phyloP scores from a whole-genome alignment of 108 stramenopile species.

The Hondaea fermentalgiana region DNA sequence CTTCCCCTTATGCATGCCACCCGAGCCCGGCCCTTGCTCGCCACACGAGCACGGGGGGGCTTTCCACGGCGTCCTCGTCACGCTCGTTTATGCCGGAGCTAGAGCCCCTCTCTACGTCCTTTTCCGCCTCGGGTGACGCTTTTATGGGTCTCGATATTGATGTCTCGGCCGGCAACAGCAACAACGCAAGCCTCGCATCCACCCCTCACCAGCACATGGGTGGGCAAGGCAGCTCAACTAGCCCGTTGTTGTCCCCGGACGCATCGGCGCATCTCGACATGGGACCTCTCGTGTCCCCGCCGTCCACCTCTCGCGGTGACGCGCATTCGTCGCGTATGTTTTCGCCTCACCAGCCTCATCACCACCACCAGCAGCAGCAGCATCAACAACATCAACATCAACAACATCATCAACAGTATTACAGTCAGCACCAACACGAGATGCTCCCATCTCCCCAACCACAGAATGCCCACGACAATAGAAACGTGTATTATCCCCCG shows the following conservation, averaged over 20 bases:
- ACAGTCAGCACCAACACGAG: not conserved
- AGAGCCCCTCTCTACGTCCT: not conserved
- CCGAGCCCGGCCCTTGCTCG: not conserved
- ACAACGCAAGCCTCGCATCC: not conserved
- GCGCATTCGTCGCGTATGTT: not conserved
- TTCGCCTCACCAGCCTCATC: too few species aligned
- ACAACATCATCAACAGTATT: not conserved
- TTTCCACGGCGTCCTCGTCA: not conserved
- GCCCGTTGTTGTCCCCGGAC: not conserved
- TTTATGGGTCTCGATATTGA: not conserved
- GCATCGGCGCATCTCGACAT: not conserved
- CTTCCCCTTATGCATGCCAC: not conserved
- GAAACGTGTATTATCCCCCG: not conserved
- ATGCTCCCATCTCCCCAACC: not conserved
- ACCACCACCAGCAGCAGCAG: not conserved
- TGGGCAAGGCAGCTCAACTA: not conserved
- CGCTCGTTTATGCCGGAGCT: not conserved
- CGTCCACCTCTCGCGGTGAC: not conserved
- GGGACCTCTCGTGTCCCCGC: not conserved
- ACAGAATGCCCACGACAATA: not conserved
- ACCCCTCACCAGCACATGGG: not conserved
- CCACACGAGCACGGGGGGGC: not conserved
- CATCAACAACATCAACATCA: not conserved
- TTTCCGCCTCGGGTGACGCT: not conserved
- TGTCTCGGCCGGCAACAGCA: not conserved